Conservation (phyloP, 441 rosid genomes). For the Syzygium syzygioides region DNA sequence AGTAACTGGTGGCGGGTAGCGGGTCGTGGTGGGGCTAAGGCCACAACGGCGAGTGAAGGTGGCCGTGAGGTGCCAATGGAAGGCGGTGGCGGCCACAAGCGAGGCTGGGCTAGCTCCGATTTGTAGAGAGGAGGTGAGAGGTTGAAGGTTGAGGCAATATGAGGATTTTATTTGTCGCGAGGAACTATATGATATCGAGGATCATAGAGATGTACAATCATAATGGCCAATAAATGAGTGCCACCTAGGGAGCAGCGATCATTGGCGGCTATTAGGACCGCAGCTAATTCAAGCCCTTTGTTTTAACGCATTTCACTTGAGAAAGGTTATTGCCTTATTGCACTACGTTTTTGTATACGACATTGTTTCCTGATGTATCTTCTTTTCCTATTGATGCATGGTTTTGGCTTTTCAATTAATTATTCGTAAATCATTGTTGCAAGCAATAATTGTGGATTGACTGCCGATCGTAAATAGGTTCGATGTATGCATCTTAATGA, state of each 20-base stretch:
- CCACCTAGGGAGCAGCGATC: neutral
- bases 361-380: neutral
- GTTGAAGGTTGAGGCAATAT: neutral
- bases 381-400: neutral
- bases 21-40: neutral
- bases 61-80: neutral
- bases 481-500: neutral
- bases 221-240: too few relatives aligned
- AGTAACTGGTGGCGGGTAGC: neutral
- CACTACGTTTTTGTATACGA: accelerated
- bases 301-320: neutral
- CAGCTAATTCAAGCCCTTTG: neutral
- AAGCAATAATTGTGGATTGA: neutral
- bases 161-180: neutral
- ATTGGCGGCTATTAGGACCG: neutral
- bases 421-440: neutral
- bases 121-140: neutral
- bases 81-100: neutral
- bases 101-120: neutral
- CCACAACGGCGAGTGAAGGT: neutral
- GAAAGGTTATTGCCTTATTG: neutral
- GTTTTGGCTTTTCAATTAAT: neutral
- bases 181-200: too few relatives aligned
- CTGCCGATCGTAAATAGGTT: neutral
- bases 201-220: too few relatives aligned